Percentiles rank a stretch among this genome's conserved stretches.
Conservation (phyloP, 2,329 filamentous ascomycete genomes). For the Mycosphaerella sp. region DNA sequence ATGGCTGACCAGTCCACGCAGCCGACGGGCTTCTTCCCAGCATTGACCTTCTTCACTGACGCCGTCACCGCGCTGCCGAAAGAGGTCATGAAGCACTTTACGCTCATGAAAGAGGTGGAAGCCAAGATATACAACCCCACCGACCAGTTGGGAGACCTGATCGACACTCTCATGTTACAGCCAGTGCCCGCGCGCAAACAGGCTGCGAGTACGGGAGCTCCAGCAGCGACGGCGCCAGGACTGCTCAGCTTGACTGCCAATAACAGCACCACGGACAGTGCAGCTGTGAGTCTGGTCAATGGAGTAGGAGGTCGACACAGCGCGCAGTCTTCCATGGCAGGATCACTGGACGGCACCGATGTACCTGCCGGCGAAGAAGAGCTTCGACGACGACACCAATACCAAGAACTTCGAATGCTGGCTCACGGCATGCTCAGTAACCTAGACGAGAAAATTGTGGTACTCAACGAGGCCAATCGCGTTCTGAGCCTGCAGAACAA, state of each 20-base stretch:
- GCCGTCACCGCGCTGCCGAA: conserved; percentile 86
- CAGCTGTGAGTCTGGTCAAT: conserved; percentile 36
- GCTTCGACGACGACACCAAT: conserved; percentile 42
- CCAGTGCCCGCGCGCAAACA: conserved; percentile 38
- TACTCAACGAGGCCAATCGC: conserved; percentile 86
- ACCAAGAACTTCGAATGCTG: conserved; percentile 68
- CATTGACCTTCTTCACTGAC: conserved; percentile 74
- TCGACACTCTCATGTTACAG: conserved; percentile 53
- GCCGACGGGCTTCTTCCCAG: conserved; percentile 54
- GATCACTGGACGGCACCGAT: conserved; percentile 26
- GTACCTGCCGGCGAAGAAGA: conserved; percentile 41
- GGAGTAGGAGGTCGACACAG: conserved; percentile 26
- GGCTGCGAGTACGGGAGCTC: conserved; percentile 8
- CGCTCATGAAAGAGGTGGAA: conserved; percentile 93
- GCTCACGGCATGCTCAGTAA: conserved; percentile 82
- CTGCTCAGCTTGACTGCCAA: conserved; percentile 35
- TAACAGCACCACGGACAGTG: conserved; percentile 36
- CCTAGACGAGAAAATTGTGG: conserved; percentile 95
- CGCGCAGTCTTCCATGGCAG: conserved; percentile 23
- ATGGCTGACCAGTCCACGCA: conserved; percentile 22
- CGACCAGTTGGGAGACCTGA: conserved; percentile 69
- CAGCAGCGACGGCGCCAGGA: conserved; percentile 21
- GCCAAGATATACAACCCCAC: conserved; percentile 90
- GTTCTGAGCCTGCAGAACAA: conserved; percentile 76
- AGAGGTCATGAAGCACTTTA: conserved; percentile 93